Conservation (phyloP, 768 basidiomycete genomes). For the Russula sp. region DNA sequence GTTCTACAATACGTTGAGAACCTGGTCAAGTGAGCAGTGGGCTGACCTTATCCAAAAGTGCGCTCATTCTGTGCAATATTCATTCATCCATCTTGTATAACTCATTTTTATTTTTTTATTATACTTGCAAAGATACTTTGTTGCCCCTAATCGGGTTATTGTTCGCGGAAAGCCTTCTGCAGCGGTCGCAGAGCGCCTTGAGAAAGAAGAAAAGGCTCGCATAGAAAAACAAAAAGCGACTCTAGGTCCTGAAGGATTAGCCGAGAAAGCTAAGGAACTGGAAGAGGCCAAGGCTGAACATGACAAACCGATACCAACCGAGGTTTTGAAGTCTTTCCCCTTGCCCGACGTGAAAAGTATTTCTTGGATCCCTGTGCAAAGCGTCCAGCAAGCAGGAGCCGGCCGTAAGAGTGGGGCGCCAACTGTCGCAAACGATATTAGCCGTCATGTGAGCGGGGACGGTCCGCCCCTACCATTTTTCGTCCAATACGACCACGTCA, state of each 20-base stretch:
- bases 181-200: slow-evolving; percentile 71
- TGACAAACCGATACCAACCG: slow-evolving; percentile 73
- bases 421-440: slow-evolving; percentile 46
- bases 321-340: slow-evolving; percentile 81
- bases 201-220: slow-evolving; percentile 76
- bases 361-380: slow-evolving; percentile 83
- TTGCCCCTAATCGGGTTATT: slow-evolving; percentile 69
- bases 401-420: slow-evolving; percentile 41
- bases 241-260: slow-evolving; percentile 81
- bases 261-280: slow-evolving; percentile 60
- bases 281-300: slow-evolving; percentile 86
- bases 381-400: slow-evolving; percentile 57
- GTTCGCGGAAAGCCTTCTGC: slow-evolving; percentile 89
- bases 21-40: slow-evolving; percentile 80
- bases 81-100: slow-evolving; percentile 8
- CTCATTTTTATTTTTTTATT: too few species aligned
- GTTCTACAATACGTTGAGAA: slow-evolving; percentile 60
- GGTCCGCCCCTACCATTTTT: slow-evolving; percentile 76
- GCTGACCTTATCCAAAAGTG: slow-evolving; percentile 69
- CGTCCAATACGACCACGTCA: slow-evolving; percentile 90
- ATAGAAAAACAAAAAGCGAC: slow-evolving; percentile 61
- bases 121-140: slow-evolving; percentile 63
- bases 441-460: slow-evolving; percentile 64
- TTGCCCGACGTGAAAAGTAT: slow-evolving; percentile 89
- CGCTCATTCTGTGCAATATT: slow-evolving; percentile 29